Percentiles rank a stretch among this genome's conserved stretches.
Conservation (phyloP, 2,329 filamentous ascomycete species). For the Rutstroemia sp. region DNA sequence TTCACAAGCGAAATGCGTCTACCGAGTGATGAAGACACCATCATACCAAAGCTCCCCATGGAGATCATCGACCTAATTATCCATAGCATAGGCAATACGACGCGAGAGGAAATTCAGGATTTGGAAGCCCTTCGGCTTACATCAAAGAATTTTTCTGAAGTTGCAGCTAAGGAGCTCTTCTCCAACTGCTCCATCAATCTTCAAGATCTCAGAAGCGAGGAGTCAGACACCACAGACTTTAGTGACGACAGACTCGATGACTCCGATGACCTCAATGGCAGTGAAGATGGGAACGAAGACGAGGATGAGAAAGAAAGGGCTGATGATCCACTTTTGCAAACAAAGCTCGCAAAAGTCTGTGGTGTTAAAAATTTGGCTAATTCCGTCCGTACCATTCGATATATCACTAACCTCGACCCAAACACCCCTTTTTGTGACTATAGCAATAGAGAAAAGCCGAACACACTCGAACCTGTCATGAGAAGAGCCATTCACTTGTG, state of each 20-base stretch:
- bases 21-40: neutral
- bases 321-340: neutral
- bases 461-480: neutral
- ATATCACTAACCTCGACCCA: neutral
- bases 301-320: neutral
- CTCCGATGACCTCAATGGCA: too few relatives aligned
- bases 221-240: too few relatives aligned
- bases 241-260: too few relatives aligned
- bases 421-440: neutral
- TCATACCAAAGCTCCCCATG: neutral
- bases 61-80: neutral
- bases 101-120: neutral
- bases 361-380: neutral
- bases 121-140: neutral
- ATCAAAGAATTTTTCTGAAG: neutral
- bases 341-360: neutral
- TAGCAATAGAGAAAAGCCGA: neutral
- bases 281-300: neutral
- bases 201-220: neutral
- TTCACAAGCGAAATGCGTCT: too few relatives aligned
- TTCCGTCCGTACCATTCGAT: neutral
- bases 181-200: neutral
- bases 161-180: neutral
- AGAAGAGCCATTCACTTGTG: neutral
- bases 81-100: neutral